Conservation (phyloP, 306 rosid genomes). For the Ziziphus jujuba region DNA sequence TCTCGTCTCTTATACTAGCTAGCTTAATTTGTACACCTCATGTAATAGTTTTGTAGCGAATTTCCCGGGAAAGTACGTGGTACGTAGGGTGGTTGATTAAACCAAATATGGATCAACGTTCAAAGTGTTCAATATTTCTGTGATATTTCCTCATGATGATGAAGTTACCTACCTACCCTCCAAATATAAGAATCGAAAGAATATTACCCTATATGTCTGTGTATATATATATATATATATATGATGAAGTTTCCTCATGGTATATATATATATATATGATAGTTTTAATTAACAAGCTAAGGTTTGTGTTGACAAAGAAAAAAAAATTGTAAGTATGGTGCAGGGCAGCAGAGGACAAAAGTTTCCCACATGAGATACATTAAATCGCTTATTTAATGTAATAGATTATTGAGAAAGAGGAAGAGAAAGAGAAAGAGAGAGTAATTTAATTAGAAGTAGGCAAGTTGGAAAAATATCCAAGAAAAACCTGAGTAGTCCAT, state of each 20-base stretch:
- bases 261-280: too few species aligned
- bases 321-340: background rate
- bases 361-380: slow-evolving; percentile 5
- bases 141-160: slow-evolving; percentile 18
- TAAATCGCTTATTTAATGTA: slow-evolving; percentile 19
- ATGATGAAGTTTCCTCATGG: too few species aligned
- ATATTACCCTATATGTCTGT: too few species aligned
- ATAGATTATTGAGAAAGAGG: slow-evolving; percentile 22
- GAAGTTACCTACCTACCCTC: background rate
- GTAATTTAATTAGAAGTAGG: slow-evolving; percentile 2
- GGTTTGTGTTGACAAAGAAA: too few species aligned
- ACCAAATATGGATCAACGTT: slow-evolving; percentile 20
- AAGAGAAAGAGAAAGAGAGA: slow-evolving; percentile 15
- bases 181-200: background rate
- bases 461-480: slow-evolving; percentile 35
- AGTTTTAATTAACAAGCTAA: too few species aligned
- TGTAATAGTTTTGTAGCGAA: slow-evolving; percentile 4
- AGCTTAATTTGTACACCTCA: background rate
- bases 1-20: background rate
- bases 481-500: slow-evolving; percentile 32
- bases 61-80: slow-evolving; percentile 34
- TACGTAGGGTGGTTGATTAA: slow-evolving; percentile 12
- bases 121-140: slow-evolving; percentile 29
- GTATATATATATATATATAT: too few species aligned
- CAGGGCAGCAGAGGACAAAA: slow-evolving; percentile 20